Conservation (phyloP, 164 flowering plant genomes). For the Kalanchoe fedtschenkoi region DNA sequence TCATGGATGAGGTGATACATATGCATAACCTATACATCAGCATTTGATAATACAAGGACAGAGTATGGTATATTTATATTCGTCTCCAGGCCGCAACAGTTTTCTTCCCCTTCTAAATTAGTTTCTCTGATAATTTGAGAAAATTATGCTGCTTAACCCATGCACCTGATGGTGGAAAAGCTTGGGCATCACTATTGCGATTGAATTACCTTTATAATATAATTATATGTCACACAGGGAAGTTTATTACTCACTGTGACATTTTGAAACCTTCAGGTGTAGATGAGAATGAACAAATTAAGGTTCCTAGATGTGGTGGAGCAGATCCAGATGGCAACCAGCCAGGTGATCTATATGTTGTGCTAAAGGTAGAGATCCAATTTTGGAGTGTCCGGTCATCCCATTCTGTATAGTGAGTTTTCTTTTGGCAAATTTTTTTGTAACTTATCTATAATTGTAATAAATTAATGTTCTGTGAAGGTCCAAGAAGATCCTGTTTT, state of each 20-base stretch:
- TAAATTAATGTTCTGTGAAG: slow-evolving; percentile 21
- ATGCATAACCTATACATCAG: background rate
- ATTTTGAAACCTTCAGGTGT: slow-evolving; percentile 38
- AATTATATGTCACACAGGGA: background rate
- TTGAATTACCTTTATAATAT: background rate
- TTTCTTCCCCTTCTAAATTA: too few relatives aligned
- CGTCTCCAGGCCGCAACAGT: too few relatives aligned
- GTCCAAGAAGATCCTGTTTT: slow-evolving; percentile 87
- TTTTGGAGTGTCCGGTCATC: background rate
- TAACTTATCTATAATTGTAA: background rate
- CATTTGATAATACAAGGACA: background rate
- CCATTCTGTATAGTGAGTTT: background rate
- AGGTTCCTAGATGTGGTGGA: slow-evolving; percentile 65
- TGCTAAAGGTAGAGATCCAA: slow-evolving; percentile 41
- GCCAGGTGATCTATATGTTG: slow-evolving; percentile 89
- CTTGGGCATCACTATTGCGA: background rate
- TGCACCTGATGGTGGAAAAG: background rate
- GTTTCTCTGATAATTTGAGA: too few relatives aligned
- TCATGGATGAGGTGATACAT: background rate
- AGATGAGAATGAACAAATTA: slow-evolving; percentile 61
- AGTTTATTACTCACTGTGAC: background rate
- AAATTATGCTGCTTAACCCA: background rate
- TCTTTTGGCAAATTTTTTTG: background rate
- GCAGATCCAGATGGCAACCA: slow-evolving; percentile 96
- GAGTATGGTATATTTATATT: background rate